Evolutionary conservation across 1,284 basidiomycete genomes (phyloP), one percentile per base, ranked within the genome.

Genomic region (Farysia itapuensis): DNA sequence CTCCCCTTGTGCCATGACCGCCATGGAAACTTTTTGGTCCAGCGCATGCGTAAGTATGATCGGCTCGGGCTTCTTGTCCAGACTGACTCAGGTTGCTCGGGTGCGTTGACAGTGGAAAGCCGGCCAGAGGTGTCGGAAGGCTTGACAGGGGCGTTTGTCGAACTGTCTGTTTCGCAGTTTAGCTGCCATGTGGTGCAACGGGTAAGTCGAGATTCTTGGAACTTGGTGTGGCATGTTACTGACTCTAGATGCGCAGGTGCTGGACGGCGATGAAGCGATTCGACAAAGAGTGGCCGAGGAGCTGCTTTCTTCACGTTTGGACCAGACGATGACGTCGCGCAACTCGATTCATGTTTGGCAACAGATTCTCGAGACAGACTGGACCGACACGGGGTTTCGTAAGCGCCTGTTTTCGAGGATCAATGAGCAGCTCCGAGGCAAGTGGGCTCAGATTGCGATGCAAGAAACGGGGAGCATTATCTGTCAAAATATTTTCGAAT

Each of bases 271-370:
- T 9, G 64, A 67, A 24, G 21, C 15, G 7, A 19, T 63, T 14
- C 48, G 54, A 9, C 35, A 35, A 2, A 32, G 31, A 0, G 67
- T 73, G 11, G 39, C 64, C 5, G 36, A 68, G 19, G 72, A 74
- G 45, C 37, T 76, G 30, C 53, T 76, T 24, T 33, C 26, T 4
- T 51, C 60, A 14, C 40, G 49, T 14, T 49, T 74, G n/a, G 39
- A 43, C 5, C 46, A 65, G 29, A 64, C 67, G 24, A 60, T 74
- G 35, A 65, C 69, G 11, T 57, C 54, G 18, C 56, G 67, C 9
- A 46, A 69, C 44, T 60, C 68, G 21, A 56, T 72, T 15, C 72
- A 72, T 35, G 63, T 76, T 14, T 75, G 73, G 68, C 67, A 64
- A 23, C 59, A 57, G 39, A 47, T 68, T 22, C 43, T 67, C 21